Evolutionary conservation across 2,329 filamentous ascomycete species (phyloP).

Genomic region (Ceratocystis huliohia): DNA sequence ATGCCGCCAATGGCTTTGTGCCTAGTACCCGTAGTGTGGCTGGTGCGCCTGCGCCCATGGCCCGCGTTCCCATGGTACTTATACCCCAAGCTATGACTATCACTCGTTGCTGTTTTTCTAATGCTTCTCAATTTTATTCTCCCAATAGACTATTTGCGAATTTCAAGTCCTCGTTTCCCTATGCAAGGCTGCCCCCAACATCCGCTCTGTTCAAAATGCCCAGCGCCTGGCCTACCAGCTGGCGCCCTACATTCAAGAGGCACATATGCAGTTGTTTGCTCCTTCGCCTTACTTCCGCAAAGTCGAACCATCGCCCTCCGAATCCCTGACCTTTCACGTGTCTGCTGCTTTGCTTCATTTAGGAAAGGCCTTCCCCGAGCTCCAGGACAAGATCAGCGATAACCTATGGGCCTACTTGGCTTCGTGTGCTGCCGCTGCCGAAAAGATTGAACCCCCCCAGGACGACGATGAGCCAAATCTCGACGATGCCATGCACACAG

Average conservation of each 20-base stretch:
- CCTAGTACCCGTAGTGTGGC: conserved; percentile 7
- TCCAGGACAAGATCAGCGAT: conserved; percentile 53
- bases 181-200: conserved; percentile 72
- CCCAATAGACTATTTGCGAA: conserved; percentile 67
- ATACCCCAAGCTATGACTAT: conserved; percentile 6
- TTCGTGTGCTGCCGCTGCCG: conserved; percentile 52
- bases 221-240: conserved; percentile 68
- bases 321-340: conserved; percentile 66
- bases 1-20: conserved; percentile 36
- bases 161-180: conserved; percentile 83
- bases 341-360: conserved; percentile 71
- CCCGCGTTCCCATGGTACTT: conserved; percentile 49
- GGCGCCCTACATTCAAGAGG: conserved; percentile 72
- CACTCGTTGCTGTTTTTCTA: background rate
- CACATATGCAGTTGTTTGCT: conserved; percentile 64
- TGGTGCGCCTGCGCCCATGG: conserved; percentile 32
- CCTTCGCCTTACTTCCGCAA: conserved; percentile 71
- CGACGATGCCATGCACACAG: conserved; percentile 54
- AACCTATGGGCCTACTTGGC: conserved; percentile 61
- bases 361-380: conserved; percentile 55
- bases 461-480: conserved; percentile 45
- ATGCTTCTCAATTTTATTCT: background rate
- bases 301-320: conserved; percentile 79
- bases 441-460: conserved; percentile 40
- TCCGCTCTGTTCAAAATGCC: conserved; percentile 59